These are phyloP conservation scores for Malania oleifera DNA, from an alignment of 164 flowering plant genomes.

Conservation along the genomic window DNA sequence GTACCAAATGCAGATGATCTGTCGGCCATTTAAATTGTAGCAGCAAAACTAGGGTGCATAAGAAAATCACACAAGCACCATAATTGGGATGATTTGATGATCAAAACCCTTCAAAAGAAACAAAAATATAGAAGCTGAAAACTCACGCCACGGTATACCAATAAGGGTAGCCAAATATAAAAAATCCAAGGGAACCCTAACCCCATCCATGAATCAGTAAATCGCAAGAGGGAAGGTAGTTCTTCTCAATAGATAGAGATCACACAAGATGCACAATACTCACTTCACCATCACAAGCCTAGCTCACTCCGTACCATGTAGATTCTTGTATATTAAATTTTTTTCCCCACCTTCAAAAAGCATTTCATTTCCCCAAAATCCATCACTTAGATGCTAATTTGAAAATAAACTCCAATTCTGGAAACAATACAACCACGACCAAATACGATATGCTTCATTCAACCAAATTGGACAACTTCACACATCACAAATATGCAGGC, in stretches of 20 bases:
- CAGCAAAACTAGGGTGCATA: background rate
- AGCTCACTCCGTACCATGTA: no score
- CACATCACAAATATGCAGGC: conserved; percentile 1
- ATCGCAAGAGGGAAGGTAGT: background rate
- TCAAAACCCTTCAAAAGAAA: background rate
- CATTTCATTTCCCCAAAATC: no score
- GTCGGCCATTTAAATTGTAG: background rate
- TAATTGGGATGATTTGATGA: background rate
- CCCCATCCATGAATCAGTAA: background rate
- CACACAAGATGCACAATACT: background rate
- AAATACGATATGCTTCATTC: conserved; percentile 1
- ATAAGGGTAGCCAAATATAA: background rate
- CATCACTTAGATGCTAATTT: no score
- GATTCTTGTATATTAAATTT: no score
- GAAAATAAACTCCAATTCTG: background rate
- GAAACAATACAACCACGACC: background rate
- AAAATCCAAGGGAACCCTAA: background rate
- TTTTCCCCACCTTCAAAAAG: no score
- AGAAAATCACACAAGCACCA: background rate
- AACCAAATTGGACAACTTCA: background rate
- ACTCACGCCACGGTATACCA: background rate
- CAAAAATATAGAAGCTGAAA: background rate
- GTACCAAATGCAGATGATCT: background rate
- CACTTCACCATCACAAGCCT: no score
- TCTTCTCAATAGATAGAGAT: background rate